These are phyloP conservation scores for Biscogniauxia mediterranea DNA, from an alignment of 2,329 filamentous ascomycete species.

Conservation along the genomic window DNA sequence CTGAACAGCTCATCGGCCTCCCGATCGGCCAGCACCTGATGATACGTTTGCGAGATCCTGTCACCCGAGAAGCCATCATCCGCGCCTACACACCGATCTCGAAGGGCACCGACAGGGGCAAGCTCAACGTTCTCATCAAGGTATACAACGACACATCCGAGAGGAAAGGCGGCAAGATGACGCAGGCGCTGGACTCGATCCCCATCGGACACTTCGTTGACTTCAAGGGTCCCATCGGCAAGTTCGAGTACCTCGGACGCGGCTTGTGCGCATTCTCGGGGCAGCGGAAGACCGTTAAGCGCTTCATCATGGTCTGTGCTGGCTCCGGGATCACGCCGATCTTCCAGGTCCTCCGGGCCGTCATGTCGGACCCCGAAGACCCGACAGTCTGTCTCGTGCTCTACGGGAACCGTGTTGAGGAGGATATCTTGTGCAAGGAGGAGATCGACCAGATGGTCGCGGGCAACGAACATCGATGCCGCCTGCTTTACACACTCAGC, in stretches of 20 bases:
- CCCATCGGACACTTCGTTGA: conserved; percentile 72
- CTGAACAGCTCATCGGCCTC: conserved; percentile 68
- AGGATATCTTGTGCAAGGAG: conserved; percentile 77
- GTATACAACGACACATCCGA: conserved; percentile 66
- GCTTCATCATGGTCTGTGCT: conserved; percentile 83
- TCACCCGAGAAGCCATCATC: conserved; percentile 70
- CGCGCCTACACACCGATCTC: conserved; percentile 86
- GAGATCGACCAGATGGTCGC: conserved; percentile 66
- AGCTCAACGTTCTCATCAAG: conserved; percentile 76
- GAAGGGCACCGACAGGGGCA: conserved; percentile 56
- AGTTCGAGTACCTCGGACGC: conserved; percentile 73
- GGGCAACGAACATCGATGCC: conserved; percentile 55
- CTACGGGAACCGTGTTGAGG: conserved; percentile 72
- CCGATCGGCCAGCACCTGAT: conserved; percentile 86
- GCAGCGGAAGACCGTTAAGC: conserved; percentile 54
- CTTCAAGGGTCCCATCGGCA: conserved; percentile 85
- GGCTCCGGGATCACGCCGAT: conserved; percentile 93
- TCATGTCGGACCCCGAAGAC: conserved; percentile 64
- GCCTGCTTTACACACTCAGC: conserved; percentile 68
- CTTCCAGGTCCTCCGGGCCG: conserved; percentile 75
- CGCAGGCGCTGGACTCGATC: conserved; percentile 70
- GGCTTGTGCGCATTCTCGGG: conserved; percentile 64
- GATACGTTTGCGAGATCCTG: conserved; percentile 74
- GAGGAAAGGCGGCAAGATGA: conserved; percentile 74
- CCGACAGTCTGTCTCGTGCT: conserved; percentile 69